Conservation (phyloP, 345 rosid species). For the Pistacia atlantica region DNA sequence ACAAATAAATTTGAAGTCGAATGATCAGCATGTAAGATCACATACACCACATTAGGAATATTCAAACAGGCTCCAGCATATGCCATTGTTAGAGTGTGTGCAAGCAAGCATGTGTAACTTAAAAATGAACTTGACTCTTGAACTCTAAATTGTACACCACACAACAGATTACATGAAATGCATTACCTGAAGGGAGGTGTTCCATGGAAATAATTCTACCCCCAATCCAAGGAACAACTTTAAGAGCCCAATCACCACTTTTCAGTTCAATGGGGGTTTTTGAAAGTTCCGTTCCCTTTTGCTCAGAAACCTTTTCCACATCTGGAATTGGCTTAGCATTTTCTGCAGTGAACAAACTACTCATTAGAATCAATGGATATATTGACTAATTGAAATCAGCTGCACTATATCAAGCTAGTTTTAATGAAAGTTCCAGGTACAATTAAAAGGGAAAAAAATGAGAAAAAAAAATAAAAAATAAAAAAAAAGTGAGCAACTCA, state of each 20-base stretch:
- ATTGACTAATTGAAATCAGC: neutral
- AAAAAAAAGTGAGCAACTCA: neutral
- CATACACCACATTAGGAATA: neutral
- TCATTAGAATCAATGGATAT: neutral
- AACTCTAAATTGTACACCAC: too few relatives aligned
- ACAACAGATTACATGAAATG: neutral
- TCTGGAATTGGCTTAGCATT: conserved; percentile 57
- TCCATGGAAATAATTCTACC: conserved; percentile 92
- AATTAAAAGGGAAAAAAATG: neutral
- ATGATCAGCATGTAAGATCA: neutral
- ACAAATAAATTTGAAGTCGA: neutral
- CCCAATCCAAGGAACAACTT: conserved; percentile 95
- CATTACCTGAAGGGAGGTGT: conserved; percentile 84
- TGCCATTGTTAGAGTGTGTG: too few relatives aligned
- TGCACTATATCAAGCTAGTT: neutral
- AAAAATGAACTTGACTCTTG: too few relatives aligned
- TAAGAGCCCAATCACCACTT: conserved; percentile 69
- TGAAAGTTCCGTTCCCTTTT: conserved; percentile 69
- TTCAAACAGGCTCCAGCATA: neutral
- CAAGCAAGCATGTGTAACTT: too few relatives aligned
- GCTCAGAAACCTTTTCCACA: conserved; percentile 52
- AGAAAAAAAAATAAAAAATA: too few relatives aligned
- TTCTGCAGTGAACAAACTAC: conserved; percentile 45
- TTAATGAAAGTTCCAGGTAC: neutral
- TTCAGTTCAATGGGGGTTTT: conserved; percentile 59